These are phyloP conservation scores for Vigna hirtella DNA, from an alignment of 306 rosid genomes.

Conservation along the genomic window DNA sequence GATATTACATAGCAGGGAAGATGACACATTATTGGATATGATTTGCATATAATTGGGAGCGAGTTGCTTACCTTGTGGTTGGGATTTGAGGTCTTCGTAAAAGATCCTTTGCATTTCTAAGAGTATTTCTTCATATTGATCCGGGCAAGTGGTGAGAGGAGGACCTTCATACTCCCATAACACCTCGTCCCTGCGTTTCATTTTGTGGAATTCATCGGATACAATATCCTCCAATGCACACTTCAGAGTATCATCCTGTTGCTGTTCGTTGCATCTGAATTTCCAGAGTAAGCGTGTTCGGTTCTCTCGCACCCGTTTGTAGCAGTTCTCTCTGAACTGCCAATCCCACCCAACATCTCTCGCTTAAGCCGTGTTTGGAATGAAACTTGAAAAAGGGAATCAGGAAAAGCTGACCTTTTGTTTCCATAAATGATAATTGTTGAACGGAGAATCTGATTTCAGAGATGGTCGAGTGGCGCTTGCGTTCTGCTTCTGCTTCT, in stretches of 20 bases:
- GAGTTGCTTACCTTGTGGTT: conserved; percentile 56
- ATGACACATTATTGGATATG: background rate
- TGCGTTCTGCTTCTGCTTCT: background rate
- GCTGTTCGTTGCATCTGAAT: conserved; percentile 50
- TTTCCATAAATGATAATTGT: conserved; percentile 67
- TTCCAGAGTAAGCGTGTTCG: conserved; percentile 84
- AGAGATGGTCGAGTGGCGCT: conserved; percentile 47
- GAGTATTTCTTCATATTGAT: conserved; percentile 74
- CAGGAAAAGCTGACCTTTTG: conserved; percentile 51
- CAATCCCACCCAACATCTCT: background rate
- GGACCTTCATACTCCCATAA: conserved; percentile 78
- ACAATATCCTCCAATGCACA: conserved; percentile 68
- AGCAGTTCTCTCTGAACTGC: conserved; percentile 82
- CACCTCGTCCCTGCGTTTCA: conserved; percentile 55
- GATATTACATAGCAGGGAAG: background rate
- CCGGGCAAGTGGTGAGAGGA: conserved; percentile 51
- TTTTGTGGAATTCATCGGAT: conserved; percentile 70
- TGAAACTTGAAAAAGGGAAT: background rate
- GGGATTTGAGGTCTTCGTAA: conserved; percentile 66
- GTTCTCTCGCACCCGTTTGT: conserved; percentile 73
- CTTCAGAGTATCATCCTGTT: conserved; percentile 36
- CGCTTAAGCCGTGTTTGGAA: background rate
- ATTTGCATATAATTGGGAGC: background rate
- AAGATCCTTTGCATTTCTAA: conserved; percentile 85
- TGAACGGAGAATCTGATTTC: conserved; percentile 60